Evolutionary conservation across 2,329 filamentous ascomycete genomes (phyloP).

Genomic region (Scorias spongiosa): DNA sequence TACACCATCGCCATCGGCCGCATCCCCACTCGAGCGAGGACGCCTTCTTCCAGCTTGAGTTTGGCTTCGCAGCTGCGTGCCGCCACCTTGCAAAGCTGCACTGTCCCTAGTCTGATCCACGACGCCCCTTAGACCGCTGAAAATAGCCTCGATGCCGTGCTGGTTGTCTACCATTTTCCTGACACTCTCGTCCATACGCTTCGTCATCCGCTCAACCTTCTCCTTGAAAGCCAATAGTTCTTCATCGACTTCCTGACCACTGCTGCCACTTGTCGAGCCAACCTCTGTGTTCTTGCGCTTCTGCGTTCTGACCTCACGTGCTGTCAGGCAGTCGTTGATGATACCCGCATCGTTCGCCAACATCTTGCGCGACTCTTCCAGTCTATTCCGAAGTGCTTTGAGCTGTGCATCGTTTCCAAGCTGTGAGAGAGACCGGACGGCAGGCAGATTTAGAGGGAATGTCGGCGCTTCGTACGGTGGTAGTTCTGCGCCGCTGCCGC

Average conservation of each 20-base stretch:
- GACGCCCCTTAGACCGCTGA: conserved; percentile 29
- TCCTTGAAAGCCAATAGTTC: conserved; percentile 26
- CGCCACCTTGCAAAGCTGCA: conserved; percentile 21
- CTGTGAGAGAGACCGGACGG: conserved; percentile 30
- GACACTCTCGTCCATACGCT: conserved; percentile 41
- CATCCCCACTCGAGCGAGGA: conserved; percentile 8
- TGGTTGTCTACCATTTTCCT: conserved; percentile 43
- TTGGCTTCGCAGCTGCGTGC: conserved; percentile 17
- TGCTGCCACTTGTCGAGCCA: conserved; percentile 10
- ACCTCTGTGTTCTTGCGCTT: conserved; percentile 18
- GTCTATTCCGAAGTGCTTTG: conserved; percentile 31
- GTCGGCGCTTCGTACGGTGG: conserved; percentile 39
- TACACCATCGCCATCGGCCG: conserved; percentile 8
- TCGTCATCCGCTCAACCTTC: conserved; percentile 37
- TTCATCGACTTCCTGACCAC: conserved; percentile 24
- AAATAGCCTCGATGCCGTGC: conserved; percentile 30
- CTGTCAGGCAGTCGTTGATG: conserved; percentile 40
- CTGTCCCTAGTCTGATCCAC: conserved; percentile 21
- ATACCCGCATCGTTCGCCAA: conserved; percentile 35
- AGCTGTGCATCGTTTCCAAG: conserved; percentile 28
- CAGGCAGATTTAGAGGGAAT: conserved; percentile 34
- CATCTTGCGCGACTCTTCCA: conserved; percentile 30
- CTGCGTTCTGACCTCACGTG: conserved; percentile 14
- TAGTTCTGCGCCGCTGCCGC: conserved; percentile 13
- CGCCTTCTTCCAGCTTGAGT: conserved; percentile 17